Percentiles rank a stretch among this genome's conserved stretches.
Evolutionary conservation across 164 flowering plant species (phyloP).

Genomic region (Stephania japonica): DNA sequence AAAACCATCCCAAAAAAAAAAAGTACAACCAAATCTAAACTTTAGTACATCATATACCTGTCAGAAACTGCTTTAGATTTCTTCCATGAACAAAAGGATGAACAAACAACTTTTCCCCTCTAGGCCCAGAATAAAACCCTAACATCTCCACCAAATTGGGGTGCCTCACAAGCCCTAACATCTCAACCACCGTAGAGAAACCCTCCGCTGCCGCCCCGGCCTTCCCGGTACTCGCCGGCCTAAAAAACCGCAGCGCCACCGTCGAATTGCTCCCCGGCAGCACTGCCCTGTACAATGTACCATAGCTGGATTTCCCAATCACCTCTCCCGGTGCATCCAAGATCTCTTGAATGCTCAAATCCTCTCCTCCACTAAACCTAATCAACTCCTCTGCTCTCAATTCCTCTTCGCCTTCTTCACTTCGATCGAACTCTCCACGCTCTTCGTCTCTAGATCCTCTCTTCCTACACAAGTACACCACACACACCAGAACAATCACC

Average conservation of each 20-base stretch:
- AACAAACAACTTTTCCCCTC: slow-evolving; percentile 90
- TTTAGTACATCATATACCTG: slow-evolving; percentile 39
- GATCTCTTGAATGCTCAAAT: slow-evolving; percentile 56
- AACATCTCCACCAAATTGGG: slow-evolving; percentile 76
- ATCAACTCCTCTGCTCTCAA: slow-evolving; percentile 42
- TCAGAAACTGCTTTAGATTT: slow-evolving; percentile 61
- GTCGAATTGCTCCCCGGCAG: slow-evolving; percentile 36
- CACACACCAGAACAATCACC: slow-evolving; percentile 19
- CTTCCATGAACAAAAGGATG: slow-evolving; percentile 64
- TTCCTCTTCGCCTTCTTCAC: slow-evolving; percentile 20
- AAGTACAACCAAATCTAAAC: slow-evolving; percentile 2
- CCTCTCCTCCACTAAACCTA: slow-evolving; percentile 59
- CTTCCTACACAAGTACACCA: slow-evolving; percentile 31
- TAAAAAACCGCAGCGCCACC: slow-evolving; percentile 65
- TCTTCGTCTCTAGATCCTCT: slow-evolving; percentile 14
- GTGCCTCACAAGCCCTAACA: slow-evolving; percentile 64
- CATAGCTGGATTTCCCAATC: slow-evolving; percentile 81
- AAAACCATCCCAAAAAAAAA: background rate
- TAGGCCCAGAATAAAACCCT: slow-evolving; percentile 73
- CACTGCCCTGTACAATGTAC: slow-evolving; percentile 78
- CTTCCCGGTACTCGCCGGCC: slow-evolving; percentile 57
- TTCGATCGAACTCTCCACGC: slow-evolving; percentile 19
- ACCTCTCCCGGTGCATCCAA: slow-evolving; percentile 95
- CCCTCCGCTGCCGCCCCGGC: slow-evolving; percentile 36
- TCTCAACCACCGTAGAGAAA: slow-evolving; percentile 28